Conservation (phyloP, 352 stramenopile species). For the Phytophthora agathidicida region DNA sequence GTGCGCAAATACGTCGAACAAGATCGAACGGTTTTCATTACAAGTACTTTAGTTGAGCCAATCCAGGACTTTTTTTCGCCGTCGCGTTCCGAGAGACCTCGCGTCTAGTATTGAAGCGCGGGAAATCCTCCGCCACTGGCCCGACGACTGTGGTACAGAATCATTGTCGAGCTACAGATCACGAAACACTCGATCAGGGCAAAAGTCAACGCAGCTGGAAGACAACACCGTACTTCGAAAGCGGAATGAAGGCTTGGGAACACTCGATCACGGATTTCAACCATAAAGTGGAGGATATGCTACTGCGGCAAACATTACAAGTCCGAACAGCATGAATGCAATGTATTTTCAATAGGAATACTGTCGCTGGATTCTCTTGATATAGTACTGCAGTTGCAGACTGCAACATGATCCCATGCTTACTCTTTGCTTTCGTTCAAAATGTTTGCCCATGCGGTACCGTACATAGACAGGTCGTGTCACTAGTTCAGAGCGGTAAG, state of each 20-base stretch:
- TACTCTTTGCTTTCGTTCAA: constrained; percentile 15
- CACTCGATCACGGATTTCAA: constrained; percentile 12
- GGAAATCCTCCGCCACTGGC: not conserved
- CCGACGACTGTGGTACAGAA: constrained; percentile 18
- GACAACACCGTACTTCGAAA: not conserved
- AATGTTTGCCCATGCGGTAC: constrained; percentile 22
- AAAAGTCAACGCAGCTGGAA: not conserved
- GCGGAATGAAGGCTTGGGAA: constrained; percentile 5
- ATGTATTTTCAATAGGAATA: no score
- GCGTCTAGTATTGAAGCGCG: not conserved
- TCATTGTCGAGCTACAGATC: not conserved
- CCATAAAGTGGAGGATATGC: constrained; percentile 6
- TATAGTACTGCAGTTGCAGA: no score
- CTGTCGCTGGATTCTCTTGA: not conserved
- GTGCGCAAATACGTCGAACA: constrained; percentile 18
- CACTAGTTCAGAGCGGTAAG: constrained; percentile 13
- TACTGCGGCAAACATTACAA: constrained; percentile 1
- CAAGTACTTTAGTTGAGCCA: constrained; percentile 5
- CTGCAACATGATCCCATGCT: constrained; percentile 9
- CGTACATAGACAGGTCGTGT: constrained; percentile 1
- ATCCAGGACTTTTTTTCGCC: constrained; percentile 1
- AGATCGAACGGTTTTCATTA: constrained; percentile 15
- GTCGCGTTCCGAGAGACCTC: constrained; percentile 10
- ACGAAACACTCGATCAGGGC: not conserved
- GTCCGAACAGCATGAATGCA: no score